Evolutionary conservation across 2,329 filamentous ascomycete genomes (phyloP).

Genomic region (Hymenoscyphus repandus): DNA sequence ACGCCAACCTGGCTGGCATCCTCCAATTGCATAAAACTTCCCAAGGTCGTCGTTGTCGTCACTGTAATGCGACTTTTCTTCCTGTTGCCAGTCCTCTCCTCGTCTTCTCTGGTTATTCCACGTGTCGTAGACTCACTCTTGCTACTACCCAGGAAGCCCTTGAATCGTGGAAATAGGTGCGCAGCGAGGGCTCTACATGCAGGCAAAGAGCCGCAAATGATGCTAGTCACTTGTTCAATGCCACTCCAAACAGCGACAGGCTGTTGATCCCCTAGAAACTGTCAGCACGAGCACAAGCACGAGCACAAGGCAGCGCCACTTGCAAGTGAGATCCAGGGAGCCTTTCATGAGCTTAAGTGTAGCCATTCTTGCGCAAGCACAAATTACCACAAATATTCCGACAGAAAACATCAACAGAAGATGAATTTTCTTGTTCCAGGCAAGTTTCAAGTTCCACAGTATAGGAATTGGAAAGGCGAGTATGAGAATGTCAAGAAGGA

Average conservation of each 20-base stretch:
- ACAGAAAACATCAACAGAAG: conserved; percentile 54
- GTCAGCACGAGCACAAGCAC: neutral
- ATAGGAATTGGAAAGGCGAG: conserved; percentile 61
- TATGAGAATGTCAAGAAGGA: conserved; percentile 49
- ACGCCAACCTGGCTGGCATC: no score
- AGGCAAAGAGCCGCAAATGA: conserved; percentile 38
- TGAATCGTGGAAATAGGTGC: conserved; percentile 16
- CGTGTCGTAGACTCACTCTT: no score
- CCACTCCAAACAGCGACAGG: conserved; percentile 15
- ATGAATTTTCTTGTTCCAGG: conserved; percentile 60
- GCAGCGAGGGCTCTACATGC: conserved; percentile 14
- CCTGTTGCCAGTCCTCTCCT: no score
- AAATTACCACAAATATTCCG: conserved; percentile 11
- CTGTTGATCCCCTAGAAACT: conserved; percentile 13
- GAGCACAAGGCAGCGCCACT: neutral
- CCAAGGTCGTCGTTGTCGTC: no score
- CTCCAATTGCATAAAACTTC: no score
- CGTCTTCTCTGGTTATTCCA: no score
- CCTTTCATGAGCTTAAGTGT: conserved; percentile 2
- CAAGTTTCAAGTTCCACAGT: conserved; percentile 55
- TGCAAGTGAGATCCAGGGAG: conserved; percentile 8
- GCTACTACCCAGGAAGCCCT: conserved; percentile 16
- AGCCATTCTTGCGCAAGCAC: conserved; percentile 8
- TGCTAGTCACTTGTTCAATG: conserved; percentile 36
- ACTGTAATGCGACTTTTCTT: no score